phyloP scores from a whole-genome alignment of 2,329 filamentous ascomycete genomes.

The Xylaria sp. region DNA sequence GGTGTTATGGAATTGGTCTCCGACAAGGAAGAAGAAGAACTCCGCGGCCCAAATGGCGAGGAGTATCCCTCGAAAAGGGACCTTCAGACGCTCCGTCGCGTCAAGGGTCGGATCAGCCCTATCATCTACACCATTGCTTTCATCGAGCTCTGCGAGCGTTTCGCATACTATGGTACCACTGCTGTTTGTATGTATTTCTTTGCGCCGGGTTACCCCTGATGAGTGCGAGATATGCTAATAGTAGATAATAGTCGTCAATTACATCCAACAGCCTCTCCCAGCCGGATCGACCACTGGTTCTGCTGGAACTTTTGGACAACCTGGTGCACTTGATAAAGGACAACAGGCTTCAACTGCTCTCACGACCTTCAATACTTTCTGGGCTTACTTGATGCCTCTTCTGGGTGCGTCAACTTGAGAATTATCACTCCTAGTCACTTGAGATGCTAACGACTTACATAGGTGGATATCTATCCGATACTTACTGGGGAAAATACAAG shows the following conservation, averaged over 20 bases:
- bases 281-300: constrained; percentile 49
- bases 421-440: no score
- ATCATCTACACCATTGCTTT: constrained; percentile 23
- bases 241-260: constrained; percentile 46
- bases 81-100: constrained; percentile 21
- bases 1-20: constrained; percentile 15
- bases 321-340: constrained; percentile 50
- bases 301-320: constrained; percentile 34
- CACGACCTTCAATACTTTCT: constrained; percentile 31
- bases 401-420: constrained; percentile 21
- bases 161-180: constrained; percentile 59
- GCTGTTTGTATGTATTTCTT: constrained; percentile 46
- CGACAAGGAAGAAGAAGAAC: constrained; percentile 17
- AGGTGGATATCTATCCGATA: constrained; percentile 52
- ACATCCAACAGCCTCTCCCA: constrained; percentile 34
- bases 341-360: constrained; percentile 28
- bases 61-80: constrained; percentile 21
- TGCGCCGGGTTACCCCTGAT: neutral
- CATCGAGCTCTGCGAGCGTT: constrained; percentile 43
- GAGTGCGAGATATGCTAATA: neutral
- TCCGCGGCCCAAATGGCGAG: constrained; percentile 26
- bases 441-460: constrained; percentile 22
- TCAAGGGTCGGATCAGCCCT: constrained; percentile 17
- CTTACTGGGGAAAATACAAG: constrained; percentile 56
- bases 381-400: constrained; percentile 32